Evolutionary conservation across 2,329 filamentous ascomycete genomes (phyloP).

Genomic region (Sarocladium strictum): DNA sequence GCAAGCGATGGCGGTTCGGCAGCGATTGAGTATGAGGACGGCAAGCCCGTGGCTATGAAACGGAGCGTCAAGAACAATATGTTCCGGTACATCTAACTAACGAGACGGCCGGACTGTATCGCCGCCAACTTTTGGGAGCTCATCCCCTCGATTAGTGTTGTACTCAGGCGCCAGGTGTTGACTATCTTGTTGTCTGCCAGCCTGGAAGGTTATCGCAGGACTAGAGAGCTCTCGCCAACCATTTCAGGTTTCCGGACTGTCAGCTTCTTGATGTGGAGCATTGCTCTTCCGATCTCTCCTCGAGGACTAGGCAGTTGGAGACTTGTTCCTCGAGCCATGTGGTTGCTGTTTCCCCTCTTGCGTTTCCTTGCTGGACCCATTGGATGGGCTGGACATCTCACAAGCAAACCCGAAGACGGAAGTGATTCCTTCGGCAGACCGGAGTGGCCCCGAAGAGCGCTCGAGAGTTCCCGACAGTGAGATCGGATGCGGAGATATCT

Average conservation of each 20-base stretch:
- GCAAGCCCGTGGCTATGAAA: constrained; percentile 67
- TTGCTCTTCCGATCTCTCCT: neutral
- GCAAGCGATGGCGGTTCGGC: constrained; percentile 65
- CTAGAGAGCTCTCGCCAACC: too few relatives aligned
- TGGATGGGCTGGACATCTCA: neutral
- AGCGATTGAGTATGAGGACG: constrained; percentile 71
- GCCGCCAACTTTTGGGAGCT: too few relatives aligned
- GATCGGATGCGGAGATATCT: neutral
- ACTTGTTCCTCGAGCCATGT: too few relatives aligned
- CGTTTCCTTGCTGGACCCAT: neutral
- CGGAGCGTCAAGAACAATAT: constrained; percentile 69
- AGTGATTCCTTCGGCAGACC: neutral
- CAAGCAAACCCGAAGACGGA: neutral
- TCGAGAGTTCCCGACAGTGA: neutral
- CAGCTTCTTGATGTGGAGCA: neutral
- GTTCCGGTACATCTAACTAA: constrained; percentile 60
- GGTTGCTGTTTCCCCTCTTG: too few relatives aligned
- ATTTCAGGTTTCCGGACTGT: neutral
- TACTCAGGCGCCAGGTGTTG: too few relatives aligned
- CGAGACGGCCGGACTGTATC: neutral
- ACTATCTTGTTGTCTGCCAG: too few relatives aligned
- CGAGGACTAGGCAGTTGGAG: too few relatives aligned
- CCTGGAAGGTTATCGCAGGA: too few relatives aligned
- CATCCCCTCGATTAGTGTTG: too few relatives aligned
- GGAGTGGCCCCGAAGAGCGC: neutral